A percentile compares a stretch with the other conserved stretches of the same genome.
phyloP scores from a whole-genome alignment of 1,284 basidiomycete genomes.

The Xerocomus amazonicus region DNA sequence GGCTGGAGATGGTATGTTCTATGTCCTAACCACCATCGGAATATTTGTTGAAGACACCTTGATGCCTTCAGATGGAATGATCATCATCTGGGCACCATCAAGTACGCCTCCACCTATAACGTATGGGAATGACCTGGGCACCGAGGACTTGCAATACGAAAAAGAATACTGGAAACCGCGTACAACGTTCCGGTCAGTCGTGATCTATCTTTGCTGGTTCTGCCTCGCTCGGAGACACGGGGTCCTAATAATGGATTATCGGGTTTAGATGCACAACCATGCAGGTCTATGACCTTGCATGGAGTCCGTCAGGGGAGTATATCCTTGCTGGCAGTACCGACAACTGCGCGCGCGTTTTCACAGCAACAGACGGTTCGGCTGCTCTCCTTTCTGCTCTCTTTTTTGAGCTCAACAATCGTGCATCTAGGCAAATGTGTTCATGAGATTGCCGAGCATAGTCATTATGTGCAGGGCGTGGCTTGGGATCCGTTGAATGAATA shows the following conservation, averaged over 20 bases:
- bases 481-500: conserved; percentile 97
- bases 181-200: conserved; percentile 74
- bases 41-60: conserved; percentile 8
- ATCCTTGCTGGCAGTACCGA: conserved; percentile 95
- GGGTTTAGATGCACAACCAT: conserved; percentile 70
- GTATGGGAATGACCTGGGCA: conserved; percentile 72
- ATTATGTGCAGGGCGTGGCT: conserved; percentile 94
- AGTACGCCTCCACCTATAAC: conserved; percentile 65
- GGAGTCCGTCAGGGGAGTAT: conserved; percentile 94
- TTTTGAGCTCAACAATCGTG: conserved; percentile 6
- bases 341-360: conserved; percentile 88
- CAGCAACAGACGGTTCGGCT: conserved; percentile 64
- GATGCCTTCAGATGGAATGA: conserved; percentile 78
- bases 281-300: conserved; percentile 97
- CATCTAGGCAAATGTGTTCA: conserved; percentile 70
- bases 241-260: conserved; percentile 5
- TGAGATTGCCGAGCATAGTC: conserved; percentile 86
- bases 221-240: background rate
- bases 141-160: conserved; percentile 82
- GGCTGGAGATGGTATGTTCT: conserved; percentile 83
- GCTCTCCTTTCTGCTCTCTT: conserved; percentile 4
- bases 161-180: conserved; percentile 96
- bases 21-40: conserved; percentile 3
- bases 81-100: conserved; percentile 92
- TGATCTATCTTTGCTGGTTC: background rate